phyloP scores from a whole-genome alignment of 1,284 basidiomycete species.

The Irpex sp. region DNA sequence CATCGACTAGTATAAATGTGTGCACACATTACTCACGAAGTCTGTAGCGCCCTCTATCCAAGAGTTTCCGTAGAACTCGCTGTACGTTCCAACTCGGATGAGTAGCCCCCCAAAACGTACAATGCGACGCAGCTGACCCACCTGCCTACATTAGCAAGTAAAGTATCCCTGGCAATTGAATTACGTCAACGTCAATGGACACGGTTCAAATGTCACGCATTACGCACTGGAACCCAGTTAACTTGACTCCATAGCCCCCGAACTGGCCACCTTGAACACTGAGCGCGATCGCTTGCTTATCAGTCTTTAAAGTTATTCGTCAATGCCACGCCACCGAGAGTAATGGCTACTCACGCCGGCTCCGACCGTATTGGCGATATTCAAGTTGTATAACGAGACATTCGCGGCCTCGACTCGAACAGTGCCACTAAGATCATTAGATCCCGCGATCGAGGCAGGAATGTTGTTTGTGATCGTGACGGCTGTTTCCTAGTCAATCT shows the following conservation, averaged over 20 bases:
- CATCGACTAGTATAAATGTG: slow-evolving; percentile 1
- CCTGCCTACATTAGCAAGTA: slow-evolving; percentile 42
- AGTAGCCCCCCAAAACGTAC: not conserved
- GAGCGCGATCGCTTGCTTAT: slow-evolving; percentile 47
- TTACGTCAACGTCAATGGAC: not conserved
- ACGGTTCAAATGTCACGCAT: slow-evolving; percentile 25
- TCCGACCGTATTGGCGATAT: slow-evolving; percentile 52
- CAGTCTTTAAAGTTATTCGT: slow-evolving; percentile 11
- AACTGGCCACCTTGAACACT: slow-evolving; percentile 47
- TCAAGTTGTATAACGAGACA: slow-evolving; percentile 53
- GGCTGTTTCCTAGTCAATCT: slow-evolving; percentile 27
- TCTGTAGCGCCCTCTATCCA: slow-evolving; percentile 47
- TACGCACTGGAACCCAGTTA: slow-evolving; percentile 45
- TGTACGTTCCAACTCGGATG: slow-evolving; percentile 3
- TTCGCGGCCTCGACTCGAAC: slow-evolving; percentile 49
- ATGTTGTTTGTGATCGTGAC: slow-evolving; percentile 42
- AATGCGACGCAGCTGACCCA: slow-evolving; percentile 29
- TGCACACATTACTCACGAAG: slow-evolving; percentile 36
- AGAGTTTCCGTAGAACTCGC: slow-evolving; percentile 23
- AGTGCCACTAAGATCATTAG: slow-evolving; percentile 53
- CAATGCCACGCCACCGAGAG: not conserved
- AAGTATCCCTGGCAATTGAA: slow-evolving; percentile 26
- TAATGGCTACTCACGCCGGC: slow-evolving; percentile 23
- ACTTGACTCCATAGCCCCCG: slow-evolving; percentile 48
- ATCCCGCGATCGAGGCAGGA: slow-evolving; percentile 40